phyloP scores from a whole-genome alignment of 2,329 filamentous ascomycete species.

The Anisogramma anomala region DNA sequence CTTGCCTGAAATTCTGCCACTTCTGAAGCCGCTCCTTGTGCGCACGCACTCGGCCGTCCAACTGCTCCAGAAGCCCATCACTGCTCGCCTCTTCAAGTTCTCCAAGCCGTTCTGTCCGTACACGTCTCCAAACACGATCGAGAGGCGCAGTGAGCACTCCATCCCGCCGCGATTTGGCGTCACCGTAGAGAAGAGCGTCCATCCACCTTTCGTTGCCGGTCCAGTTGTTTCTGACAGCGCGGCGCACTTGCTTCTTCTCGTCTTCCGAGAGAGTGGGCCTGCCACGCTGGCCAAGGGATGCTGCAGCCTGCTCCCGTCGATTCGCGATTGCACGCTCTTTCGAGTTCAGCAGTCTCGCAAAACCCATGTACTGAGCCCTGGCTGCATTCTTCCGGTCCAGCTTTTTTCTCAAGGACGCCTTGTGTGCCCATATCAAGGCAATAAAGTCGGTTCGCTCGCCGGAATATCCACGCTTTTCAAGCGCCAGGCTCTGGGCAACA shows the following conservation, averaged over 20 bases:
- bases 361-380: conserved; percentile 47
- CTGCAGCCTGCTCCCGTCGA: conserved; percentile 37
- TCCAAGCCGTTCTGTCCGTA: conserved; percentile 46
- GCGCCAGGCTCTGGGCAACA: conserved; percentile 42
- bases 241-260: conserved; percentile 40
- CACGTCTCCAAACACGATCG: conserved; percentile 57
- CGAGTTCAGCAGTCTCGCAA: conserved; percentile 50
- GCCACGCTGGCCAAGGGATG: not conserved
- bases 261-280: conserved; percentile 26
- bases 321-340: conserved; percentile 49
- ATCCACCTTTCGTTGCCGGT: conserved; percentile 65
- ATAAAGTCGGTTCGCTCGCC: conserved; percentile 45
- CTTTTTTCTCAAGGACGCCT: conserved; percentile 48
- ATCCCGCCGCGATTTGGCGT: conserved; percentile 44
- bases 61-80: conserved; percentile 52
- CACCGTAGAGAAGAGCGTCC: conserved; percentile 57
- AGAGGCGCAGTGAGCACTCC: conserved; percentile 56
- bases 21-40: conserved; percentile 58
- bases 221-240: conserved; percentile 62
- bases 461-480: conserved; percentile 47
- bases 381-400: conserved; percentile 50
- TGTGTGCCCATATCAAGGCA: conserved; percentile 63
- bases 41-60: conserved; percentile 54
- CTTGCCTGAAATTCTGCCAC: conserved; percentile 59
- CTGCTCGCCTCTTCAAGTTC: conserved; percentile 40